Evolutionary conservation across 1,284 basidiomycete species (phyloP).

Genomic region (Trichosporon coremiiforme): DNA sequence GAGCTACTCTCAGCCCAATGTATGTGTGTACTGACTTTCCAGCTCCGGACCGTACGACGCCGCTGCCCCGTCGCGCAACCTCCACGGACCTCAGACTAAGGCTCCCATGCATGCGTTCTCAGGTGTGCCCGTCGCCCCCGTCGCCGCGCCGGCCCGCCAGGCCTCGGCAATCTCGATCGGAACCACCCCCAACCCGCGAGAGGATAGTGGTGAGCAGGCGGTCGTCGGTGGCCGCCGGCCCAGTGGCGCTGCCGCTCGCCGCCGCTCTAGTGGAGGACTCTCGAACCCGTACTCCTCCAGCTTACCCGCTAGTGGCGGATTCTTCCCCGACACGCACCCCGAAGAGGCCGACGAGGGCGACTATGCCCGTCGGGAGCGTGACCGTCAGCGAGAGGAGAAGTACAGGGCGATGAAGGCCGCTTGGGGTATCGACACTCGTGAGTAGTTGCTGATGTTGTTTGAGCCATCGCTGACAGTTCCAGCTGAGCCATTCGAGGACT

Average conservation of each 20-base stretch:
- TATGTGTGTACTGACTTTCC: slow-evolving; percentile 19
- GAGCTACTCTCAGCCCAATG: slow-evolving; percentile 24
- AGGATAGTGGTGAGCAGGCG: neutral
- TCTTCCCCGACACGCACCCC: slow-evolving; percentile 43
- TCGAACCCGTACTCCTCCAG: slow-evolving; percentile 55
- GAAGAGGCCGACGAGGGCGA: slow-evolving; percentile 41
- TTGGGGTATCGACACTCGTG: slow-evolving; percentile 56
- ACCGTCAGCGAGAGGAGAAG: slow-evolving; percentile 52
- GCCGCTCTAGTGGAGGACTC: slow-evolving; percentile 47
- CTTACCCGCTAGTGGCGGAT: slow-evolving; percentile 51
- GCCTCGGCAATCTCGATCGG: slow-evolving; percentile 5
- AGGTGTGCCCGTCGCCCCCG: slow-evolving; percentile 14
- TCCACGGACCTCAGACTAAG: slow-evolving; percentile 42
- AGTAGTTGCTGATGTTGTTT: slow-evolving; percentile 28
- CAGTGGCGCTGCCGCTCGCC: slow-evolving; percentile 16
- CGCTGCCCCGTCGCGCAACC: slow-evolving; percentile 55
- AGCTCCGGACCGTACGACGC: slow-evolving; percentile 56
- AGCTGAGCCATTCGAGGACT: slow-evolving; percentile 57
- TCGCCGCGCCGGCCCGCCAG: slow-evolving; percentile 13
- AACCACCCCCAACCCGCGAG: slow-evolving; percentile 14
- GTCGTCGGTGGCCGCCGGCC: slow-evolving; percentile 12
- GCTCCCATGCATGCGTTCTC: slow-evolving; percentile 55
- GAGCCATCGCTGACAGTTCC: slow-evolving; percentile 28
- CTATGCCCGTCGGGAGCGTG: slow-evolving; percentile 43
- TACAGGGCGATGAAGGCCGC: slow-evolving; percentile 54